A percentile compares a stretch with the other conserved stretches of the same genome.
phyloP scores from a whole-genome alignment of 305 asterid species.

The Fraxinus baroniana region DNA sequence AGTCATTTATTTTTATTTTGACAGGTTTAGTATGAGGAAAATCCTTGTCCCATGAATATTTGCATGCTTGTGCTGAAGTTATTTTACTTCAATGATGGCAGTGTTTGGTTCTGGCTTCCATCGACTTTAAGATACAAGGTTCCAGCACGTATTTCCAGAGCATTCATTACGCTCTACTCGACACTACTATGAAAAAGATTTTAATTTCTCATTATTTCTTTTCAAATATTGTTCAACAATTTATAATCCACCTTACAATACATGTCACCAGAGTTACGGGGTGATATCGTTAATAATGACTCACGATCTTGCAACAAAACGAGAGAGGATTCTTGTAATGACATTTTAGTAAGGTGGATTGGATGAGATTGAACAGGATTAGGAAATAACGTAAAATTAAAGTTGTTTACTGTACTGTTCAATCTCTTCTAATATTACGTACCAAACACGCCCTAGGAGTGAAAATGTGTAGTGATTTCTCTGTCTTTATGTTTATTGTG shows the following conservation, averaged over 20 bases:
- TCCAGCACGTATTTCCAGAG: conserved; percentile 13
- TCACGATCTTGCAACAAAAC: not conserved
- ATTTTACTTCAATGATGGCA: not conserved
- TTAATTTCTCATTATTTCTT: not conserved
- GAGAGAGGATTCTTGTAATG: not conserved
- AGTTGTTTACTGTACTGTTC: not conserved
- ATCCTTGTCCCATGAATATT: not conserved
- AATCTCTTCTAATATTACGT: not conserved
- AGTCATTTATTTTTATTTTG: not conserved
- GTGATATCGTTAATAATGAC: conserved; percentile 20
- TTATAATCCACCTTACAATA: not conserved
- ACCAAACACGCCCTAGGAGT: not conserved
- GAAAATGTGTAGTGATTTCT: not conserved
- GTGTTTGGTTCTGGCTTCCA: conserved; percentile 21
- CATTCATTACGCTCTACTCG: not conserved
- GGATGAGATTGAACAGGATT: not conserved
- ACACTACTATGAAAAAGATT: not conserved
- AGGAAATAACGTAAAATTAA: not conserved
- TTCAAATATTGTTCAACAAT: not conserved
- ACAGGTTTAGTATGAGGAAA: not conserved
- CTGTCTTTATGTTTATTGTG: not conserved
- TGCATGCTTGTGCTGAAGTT: conserved; percentile 20
- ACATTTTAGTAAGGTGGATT: not conserved
- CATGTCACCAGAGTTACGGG: conserved; percentile 3
- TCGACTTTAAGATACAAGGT: conserved; percentile 6